Base-by-base conservation (phyloP, 1,139 yeast species). In the Geotrichum cucujoidarum region DNA sequence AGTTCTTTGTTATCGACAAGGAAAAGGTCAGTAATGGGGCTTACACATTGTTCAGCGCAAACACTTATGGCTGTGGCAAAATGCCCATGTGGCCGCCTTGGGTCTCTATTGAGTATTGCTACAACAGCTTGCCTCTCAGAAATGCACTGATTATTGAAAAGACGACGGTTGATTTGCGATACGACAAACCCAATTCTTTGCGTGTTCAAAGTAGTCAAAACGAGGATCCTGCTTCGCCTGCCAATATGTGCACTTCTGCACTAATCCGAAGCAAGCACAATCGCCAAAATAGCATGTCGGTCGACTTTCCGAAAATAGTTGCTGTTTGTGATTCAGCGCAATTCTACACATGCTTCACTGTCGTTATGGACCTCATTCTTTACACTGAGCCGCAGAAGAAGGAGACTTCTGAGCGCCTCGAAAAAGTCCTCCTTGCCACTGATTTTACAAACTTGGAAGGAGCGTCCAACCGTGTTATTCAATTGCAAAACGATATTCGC, bases 61-160 rank as follows among this genome's bases (percentile, higher is more conserved):
- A 64, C 32, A 66, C 63, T 14, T 72, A 69, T 53, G 75, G 75
- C 3, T 59, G 72, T 44, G 65, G 66, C 25, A 65, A 60, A n/a
- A 57, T 64, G 10, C 47, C 55, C 14, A 59, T 64, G 16, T 87
- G 96, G 96, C 92, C 95, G 0, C 95, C 95, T 1, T 83, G 92
- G 88, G 65, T 88, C 31, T 63, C 73, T 1, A 57, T 78, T 45
- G 97, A 90, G 61, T 74, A 83, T 51, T 81, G 88, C 55, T 84
- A 84, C 59, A 84, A 85, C 49, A 75, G 80, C n/a, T 63, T 74
- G 0, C 72, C 82, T 58, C 66, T 83, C 41, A 67, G 71, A 32
- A 69, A 74, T 29, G 77, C 81, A 48, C 72, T 83, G 51, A 76
- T 89, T 24, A 74, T 83, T 35, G 81, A 82, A 48, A 75, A 77